phyloP scores from a whole-genome alignment of 2,329 filamentous ascomycete species.

The Phoma sp. region DNA sequence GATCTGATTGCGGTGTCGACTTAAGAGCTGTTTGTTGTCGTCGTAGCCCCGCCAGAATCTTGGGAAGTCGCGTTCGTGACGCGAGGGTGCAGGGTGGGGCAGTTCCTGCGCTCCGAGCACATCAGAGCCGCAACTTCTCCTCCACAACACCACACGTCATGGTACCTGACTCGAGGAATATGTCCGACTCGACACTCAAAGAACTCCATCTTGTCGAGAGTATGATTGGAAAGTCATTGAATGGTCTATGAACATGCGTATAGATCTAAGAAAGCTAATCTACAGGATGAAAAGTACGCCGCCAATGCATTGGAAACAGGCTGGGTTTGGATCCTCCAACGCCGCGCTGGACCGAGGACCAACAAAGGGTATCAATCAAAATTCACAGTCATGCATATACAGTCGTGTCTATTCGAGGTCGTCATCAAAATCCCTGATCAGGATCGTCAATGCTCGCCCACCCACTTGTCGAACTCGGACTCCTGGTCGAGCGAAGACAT shows the following conservation, averaged over 20 bases:
- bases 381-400: slow-evolving; percentile 10
- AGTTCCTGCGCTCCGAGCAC: slow-evolving; percentile 22
- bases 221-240: too few relatives aligned
- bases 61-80: slow-evolving; percentile 25
- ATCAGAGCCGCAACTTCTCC: slow-evolving; percentile 11
- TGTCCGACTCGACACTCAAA: not conserved
- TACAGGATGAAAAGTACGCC: slow-evolving; percentile 5
- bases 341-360: slow-evolving; percentile 12
- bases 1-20: not conserved
- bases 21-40: slow-evolving; percentile 6
- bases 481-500: slow-evolving; percentile 48
- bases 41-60: slow-evolving; percentile 7
- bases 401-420: slow-evolving; percentile 6
- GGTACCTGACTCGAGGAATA: not conserved
- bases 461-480: slow-evolving; percentile 56
- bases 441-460: slow-evolving; percentile 39
- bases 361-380: slow-evolving; percentile 12
- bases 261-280: not conserved
- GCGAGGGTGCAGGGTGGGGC: slow-evolving; percentile 20
- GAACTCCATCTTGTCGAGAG: too few relatives aligned
- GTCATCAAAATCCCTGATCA: slow-evolving; percentile 3
- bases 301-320: slow-evolving; percentile 2
- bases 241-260: not conserved
- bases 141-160: slow-evolving; percentile 4
- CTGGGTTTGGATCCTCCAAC: slow-evolving; percentile 3